Evolutionary conservation across 495 filamentous ascomycete species (phyloP).

Genomic region (Lasiosphaeriaceae sp.): DNA sequence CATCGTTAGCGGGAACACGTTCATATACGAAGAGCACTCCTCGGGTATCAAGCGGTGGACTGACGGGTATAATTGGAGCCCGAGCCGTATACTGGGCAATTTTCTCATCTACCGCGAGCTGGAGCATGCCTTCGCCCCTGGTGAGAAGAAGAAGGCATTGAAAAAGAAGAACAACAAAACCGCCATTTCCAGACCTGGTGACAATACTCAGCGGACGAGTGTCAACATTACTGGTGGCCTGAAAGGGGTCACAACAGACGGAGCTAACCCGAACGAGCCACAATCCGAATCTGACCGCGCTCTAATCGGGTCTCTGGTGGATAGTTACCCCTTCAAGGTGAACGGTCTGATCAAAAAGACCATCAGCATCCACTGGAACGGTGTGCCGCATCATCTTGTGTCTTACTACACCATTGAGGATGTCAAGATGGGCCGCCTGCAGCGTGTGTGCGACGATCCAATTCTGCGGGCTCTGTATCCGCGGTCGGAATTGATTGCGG

Average conservation of each 20-base stretch:
- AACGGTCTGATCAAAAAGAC: constrained; percentile 89
- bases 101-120: constrained; percentile 89
- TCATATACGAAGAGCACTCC: constrained; percentile 85
- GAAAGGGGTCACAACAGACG: background rate
- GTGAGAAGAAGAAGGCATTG: constrained; percentile 84
- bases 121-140: constrained; percentile 73
- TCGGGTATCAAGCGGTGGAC: constrained; percentile 95
- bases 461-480: background rate
- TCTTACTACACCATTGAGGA: constrained; percentile 84
- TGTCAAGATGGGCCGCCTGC: constrained; percentile 52
- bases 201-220: constrained; percentile 16
- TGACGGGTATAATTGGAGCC: constrained; percentile 84
- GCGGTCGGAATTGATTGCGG: background rate
- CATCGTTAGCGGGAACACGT: constrained; percentile 78
- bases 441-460: background rate
- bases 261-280: background rate
- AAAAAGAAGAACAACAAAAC: constrained; percentile 47
- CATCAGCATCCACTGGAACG: constrained; percentile 68
- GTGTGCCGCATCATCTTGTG: constrained; percentile 74
- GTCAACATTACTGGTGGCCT: constrained; percentile 32
- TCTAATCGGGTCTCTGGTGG: constrained; percentile 75
- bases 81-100: constrained; percentile 82
- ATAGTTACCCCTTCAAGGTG: constrained; percentile 84
- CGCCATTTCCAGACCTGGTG: constrained; percentile 29
- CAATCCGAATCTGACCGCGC: constrained; percentile 49